Evolutionary conservation across 2,329 filamentous ascomycete genomes (phyloP), one percentile per base, ranked within the genome.

Genomic region (Pezicula carpinea): DNA sequence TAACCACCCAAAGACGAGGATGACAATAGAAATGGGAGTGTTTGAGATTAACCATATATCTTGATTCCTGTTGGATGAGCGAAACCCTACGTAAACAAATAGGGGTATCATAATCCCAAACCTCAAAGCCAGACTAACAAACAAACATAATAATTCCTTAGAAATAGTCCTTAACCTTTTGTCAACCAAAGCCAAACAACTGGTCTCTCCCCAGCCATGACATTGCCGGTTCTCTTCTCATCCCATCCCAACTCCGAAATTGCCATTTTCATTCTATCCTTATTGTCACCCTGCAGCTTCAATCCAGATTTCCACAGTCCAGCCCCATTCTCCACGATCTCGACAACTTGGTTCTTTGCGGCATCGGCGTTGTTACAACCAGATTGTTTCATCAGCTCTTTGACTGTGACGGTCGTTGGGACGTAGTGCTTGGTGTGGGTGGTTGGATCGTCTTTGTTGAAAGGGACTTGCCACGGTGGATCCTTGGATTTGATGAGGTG

Each of bases 211-310:
- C 71, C 70, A 0, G 64, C 59, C 14, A 69, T 61, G 13, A 29
- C 5, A 29, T 29, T 29, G 0, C 78, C 79, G 1, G 69, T 74
- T 7, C 79, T 61, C 2, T 66, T 68, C 15, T 62, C 60, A 32
- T 80, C 75, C 81, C 83, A 86, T 0, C 82, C 82, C 8, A 83
- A 56, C 1, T 80, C 72, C 49, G 65, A 69, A 49, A 86, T 65
- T 1, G 70, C 71, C 68, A 72, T 72, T 52, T 66, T 68, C 53
- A 79, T 64, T 26, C 69, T 63, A 8, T 69, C 70, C 32, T 70
- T 66, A 31, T 81, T 68, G 11, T 74, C 75, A 1, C 79, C 77
- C 2, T 59, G 57, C 32, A 81, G 71, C 6, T 68, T 69, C 38
- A 77, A 57, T 0, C 80, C 80, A 52, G 73, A 75, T 55, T 78